These are phyloP conservation scores for Excoecaria agallocha DNA, from an alignment of 345 rosid species.

Conservation along the genomic window DNA sequence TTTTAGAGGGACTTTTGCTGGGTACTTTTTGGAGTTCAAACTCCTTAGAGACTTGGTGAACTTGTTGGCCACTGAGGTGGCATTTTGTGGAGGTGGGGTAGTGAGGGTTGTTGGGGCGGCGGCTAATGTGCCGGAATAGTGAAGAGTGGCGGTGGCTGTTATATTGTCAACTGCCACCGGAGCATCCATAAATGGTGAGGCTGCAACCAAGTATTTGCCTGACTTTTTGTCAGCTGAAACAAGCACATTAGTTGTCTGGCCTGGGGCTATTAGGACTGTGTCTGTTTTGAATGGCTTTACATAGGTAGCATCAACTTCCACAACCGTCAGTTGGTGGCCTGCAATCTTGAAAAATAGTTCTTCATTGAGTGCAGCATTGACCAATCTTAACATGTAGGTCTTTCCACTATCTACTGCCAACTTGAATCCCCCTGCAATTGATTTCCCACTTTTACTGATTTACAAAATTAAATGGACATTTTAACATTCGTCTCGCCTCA, in stretches of 20 bases:
- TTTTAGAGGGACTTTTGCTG: conserved; percentile 55
- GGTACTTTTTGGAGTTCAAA: conserved; percentile 58
- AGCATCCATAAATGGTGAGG: conserved; percentile 58
- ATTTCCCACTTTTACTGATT: not conserved
- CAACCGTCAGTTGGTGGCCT: conserved; percentile 59
- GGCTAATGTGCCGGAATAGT: conserved; percentile 42
- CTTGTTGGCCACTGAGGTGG: conserved; percentile 51
- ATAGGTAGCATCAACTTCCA: conserved; percentile 62
- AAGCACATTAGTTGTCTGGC: conserved; percentile 70
- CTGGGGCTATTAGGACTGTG: conserved; percentile 53
- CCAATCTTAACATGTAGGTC: conserved; percentile 47
- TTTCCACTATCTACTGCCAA: conserved; percentile 50
- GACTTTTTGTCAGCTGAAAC: conserved; percentile 45
- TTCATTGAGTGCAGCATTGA: conserved; percentile 72
- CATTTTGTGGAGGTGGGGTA: conserved; percentile 49
- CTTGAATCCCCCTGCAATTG: conserved; percentile 35
- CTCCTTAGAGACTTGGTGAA: conserved; percentile 48
- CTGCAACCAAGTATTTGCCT: conserved; percentile 60
- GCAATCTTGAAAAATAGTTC: conserved; percentile 64
- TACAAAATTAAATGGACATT: too few species aligned
- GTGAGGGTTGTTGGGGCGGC: conserved; percentile 32
- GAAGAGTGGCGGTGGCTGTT: conserved; percentile 55
- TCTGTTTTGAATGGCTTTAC: conserved; percentile 53
- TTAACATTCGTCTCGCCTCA: too few species aligned
- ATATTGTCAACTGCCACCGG: conserved; percentile 47